Evolutionary conservation across 805 yeast species (phyloP), one percentile per base, ranked within the genome.

Genomic region (Scheffersomyces amazonensis): DNA sequence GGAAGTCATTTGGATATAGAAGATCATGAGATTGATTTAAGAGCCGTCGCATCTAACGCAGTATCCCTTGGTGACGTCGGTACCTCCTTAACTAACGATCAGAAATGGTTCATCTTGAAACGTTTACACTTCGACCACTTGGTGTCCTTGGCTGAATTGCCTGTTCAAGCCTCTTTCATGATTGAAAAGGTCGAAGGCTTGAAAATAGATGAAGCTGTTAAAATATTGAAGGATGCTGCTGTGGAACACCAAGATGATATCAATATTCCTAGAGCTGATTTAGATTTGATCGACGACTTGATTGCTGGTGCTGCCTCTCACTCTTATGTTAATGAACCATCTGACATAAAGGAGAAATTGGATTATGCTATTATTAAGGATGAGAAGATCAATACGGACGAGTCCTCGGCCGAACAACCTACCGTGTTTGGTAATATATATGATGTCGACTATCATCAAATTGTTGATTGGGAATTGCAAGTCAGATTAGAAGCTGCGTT

Each of bases 401-500:
- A 9, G 5, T 13, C n/a, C 11, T 34, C 36, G 5, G 7, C 28
- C 7, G 31, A 24, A 7, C 12, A 10, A 7, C 23, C 23, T 7
- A 20, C 17, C 17, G 31, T 29, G 13, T n/a, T n/a, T n/a, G 23
- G 11, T 5, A 33, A 23, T 16, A 27, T 9, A 12, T 28, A 28
- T 20, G n/a, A 31, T 18, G 13, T 16, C 16, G 41, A 43, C 17
- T 41, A 38, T 13, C 40, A 21, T 19, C 28, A 39, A 8, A 33
- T 56, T 38, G 49, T 53, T 41, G 42, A 60, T 20, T 62, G 68
- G 68, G 42, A 44, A 6, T 49, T 67, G 13, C 66, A 65, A 30
- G 54, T 59, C 25, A 60, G 58, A 41, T 52, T 67, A 23, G 71
- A 72, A 41, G 78, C 78, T 4, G 69, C 65, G 19, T 50, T 75